Evolutionary conservation across 176 grass and related monocot species (phyloP), one percentile per base, ranked within the genome.

Genomic region (Neostapfia colusana): DNA sequence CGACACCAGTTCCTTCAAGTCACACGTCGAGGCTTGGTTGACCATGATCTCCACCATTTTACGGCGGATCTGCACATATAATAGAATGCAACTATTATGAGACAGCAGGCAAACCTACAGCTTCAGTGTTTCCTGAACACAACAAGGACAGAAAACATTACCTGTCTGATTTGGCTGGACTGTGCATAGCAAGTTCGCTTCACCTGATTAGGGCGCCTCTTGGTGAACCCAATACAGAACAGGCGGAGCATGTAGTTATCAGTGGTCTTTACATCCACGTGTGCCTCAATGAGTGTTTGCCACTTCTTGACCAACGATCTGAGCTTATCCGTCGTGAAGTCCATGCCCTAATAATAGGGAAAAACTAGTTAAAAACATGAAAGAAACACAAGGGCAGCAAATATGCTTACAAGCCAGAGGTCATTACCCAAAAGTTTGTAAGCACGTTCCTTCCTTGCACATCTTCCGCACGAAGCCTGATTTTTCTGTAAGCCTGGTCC

Each of bases 21-120:
- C 95, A 51, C 95, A 98, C 2, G 87, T 68, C 7, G 95, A 74
- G 43, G 91, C 82, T 46, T 98, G 95, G 84, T 84, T 91, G 6
- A 72, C 82, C 95, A 98, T 98, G 44, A 98, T 98, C 54, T 98
- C 95, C 51, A 90, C 90, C 95, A 98, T 98, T 70, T 98, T 98
- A 3, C 89, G 84, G 41, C 95, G 86, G 17, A 98, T 98, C 95
- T 98, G 50, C 23, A 74, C 3, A 20, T 35, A 82, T 0, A 73
- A 42, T 7, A 67, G 25, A 50, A 60, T 5, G 16, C 18, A 35
- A 40, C 20, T 8, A 71, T 16, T n/a, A 1, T 51, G 64, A 77
- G 73, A 28, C 23, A 67, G 16, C 28, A 55, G 13, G n/a, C 20
- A 18, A 23, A 65, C 8, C 38, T 31, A 31, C 31, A 31, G 31